These are phyloP conservation scores for Hanseniaspora jakobsenii DNA, from an alignment of 805 yeast species.

Conservation along the genomic window DNA sequence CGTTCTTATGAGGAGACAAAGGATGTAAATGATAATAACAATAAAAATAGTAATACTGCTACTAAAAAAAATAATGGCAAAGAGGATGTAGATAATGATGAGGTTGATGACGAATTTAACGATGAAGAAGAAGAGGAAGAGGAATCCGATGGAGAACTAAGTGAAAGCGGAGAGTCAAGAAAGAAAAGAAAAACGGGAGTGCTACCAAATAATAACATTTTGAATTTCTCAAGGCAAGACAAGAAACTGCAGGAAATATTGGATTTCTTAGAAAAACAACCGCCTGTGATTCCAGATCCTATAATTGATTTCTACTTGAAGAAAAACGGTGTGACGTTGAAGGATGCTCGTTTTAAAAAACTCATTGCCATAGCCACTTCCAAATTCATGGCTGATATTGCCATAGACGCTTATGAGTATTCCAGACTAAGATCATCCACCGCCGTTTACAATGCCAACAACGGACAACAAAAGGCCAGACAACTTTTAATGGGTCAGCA, in stretches of 20 bases:
- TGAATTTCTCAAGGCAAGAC: constrained; percentile 64
- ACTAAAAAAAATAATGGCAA: constrained; percentile 16
- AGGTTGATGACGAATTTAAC: constrained; percentile 19
- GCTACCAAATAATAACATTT: constrained; percentile 38
- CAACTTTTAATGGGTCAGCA: constrained; percentile 58
- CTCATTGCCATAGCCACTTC: constrained; percentile 90
- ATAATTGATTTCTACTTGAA: constrained; percentile 86
- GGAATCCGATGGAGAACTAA: constrained; percentile 15
- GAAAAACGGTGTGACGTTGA: constrained; percentile 71
- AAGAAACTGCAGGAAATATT: constrained; percentile 74
- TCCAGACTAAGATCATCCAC: constrained; percentile 82
- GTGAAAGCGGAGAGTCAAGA: constrained; percentile 16
- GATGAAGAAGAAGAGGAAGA: constrained; percentile 17
- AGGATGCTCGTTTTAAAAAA: constrained; percentile 68
- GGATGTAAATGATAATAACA: too few relatives aligned
- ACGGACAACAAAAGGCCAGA: constrained; percentile 76
- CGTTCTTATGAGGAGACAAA: constrained; percentile 20
- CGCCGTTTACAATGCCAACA: constrained; percentile 72
- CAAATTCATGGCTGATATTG: constrained; percentile 84
- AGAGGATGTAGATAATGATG: constrained; percentile 11
- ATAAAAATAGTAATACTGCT: too few relatives aligned
- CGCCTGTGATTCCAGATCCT: constrained; percentile 93
- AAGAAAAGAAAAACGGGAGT: constrained; percentile 22
- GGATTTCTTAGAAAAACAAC: constrained; percentile 81
- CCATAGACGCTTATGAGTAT: constrained; percentile 93